phyloP scores from a whole-genome alignment of 2,329 filamentous ascomycete genomes.

The Xylaria sp. region DNA sequence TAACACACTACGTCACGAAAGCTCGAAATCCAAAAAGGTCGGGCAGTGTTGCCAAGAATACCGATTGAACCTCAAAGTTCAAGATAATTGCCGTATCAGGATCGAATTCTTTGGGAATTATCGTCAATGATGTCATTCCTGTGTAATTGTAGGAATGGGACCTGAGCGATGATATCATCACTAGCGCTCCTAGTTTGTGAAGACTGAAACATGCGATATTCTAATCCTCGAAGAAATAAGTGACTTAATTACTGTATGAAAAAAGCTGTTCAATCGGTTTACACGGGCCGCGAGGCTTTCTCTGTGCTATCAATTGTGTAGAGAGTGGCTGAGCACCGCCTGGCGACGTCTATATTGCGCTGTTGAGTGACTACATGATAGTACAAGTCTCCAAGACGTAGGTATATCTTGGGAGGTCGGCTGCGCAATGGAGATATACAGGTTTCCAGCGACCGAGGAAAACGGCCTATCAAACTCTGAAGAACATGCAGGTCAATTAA shows the following conservation, averaged over 20 bases:
- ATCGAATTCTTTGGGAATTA: neutral
- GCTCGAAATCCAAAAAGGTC: neutral
- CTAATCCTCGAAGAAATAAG: neutral
- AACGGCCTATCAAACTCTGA: neutral
- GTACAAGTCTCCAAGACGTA: neutral
- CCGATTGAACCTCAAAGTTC: neutral
- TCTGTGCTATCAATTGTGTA: neutral
- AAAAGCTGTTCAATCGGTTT: neutral
- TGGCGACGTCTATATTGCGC: neutral
- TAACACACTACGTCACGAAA: constrained; percentile 22
- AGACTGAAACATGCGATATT: neutral
- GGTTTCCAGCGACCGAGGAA: neutral
- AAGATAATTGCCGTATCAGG: neutral
- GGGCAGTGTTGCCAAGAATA: neutral
- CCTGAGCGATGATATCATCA: neutral
- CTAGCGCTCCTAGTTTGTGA: no score
- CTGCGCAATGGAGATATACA: neutral
- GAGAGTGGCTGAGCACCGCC: neutral
- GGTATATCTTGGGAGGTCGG: neutral
- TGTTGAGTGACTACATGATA: neutral
- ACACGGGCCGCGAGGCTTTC: no score
- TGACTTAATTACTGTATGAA: neutral
- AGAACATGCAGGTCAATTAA: neutral
- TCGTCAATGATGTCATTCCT: constrained; percentile 18
- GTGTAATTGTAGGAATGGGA: neutral